These are phyloP conservation scores for Lantana camara DNA, from an alignment of 257 asterid genomes.

Conservation along the genomic window DNA sequence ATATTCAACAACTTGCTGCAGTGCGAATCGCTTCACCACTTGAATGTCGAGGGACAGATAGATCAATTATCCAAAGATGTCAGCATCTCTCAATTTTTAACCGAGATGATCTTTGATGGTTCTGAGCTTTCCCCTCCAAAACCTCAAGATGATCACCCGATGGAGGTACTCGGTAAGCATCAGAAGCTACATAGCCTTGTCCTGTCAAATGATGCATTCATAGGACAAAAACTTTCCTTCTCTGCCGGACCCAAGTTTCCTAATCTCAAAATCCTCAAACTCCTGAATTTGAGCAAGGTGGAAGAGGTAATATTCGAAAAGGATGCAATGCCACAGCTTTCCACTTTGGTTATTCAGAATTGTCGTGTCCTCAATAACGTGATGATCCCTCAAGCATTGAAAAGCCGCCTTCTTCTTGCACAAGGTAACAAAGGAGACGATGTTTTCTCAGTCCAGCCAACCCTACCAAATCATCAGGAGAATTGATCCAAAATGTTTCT, in stretches of 20 bases:
- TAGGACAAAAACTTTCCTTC: conserved; percentile 9
- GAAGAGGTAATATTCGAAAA: conserved; percentile 15
- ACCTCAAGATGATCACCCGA: conserved; percentile 22
- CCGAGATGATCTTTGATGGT: conserved; percentile 21
- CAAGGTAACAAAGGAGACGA: too few species aligned
- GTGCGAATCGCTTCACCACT: neutral
- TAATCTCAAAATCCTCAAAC: conserved; percentile 29
- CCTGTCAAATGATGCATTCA: conserved; percentile 26
- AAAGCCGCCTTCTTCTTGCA: too few species aligned
- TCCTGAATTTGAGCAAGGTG: conserved; percentile 21
- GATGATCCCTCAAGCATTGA: neutral
- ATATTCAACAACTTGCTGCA: conserved; percentile 6
- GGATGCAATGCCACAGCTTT: conserved; percentile 34
- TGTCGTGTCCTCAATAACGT: conserved; percentile 1
- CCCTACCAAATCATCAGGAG: too few species aligned
- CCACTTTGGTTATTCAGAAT: conserved; percentile 9
- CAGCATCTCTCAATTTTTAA: neutral
- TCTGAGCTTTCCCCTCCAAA: too few species aligned
- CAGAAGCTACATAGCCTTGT: conserved; percentile 20
- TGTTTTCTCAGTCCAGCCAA: too few species aligned
- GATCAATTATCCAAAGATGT: neutral
- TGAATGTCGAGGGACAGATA: conserved; percentile 30
- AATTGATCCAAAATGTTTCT: too few species aligned
- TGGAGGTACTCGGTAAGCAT: conserved; percentile 24
- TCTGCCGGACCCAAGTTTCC: conserved; percentile 1